Evolutionary conservation across 2,329 filamentous ascomycete genomes (phyloP).

Genomic region (Ophiocordyceps camponoti-saundersi): DNA sequence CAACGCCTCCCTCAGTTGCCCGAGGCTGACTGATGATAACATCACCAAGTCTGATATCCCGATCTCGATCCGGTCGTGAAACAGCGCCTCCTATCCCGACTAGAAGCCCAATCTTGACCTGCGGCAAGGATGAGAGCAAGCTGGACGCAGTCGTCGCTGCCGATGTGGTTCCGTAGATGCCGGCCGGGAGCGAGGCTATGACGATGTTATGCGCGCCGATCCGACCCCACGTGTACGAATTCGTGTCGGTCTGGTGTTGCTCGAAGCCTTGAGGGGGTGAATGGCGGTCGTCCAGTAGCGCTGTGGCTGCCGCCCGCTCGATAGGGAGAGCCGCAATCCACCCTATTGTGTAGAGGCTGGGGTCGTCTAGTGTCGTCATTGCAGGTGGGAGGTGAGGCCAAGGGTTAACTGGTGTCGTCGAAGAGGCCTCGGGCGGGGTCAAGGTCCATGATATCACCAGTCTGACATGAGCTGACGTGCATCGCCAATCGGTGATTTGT

Average conservation of each 20-base stretch:
- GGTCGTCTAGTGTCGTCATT: not conserved
- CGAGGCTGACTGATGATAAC: conserved; percentile 5
- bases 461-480: not conserved
- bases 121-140: conserved; percentile 12
- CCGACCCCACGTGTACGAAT: conserved; percentile 3
- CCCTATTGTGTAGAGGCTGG: conserved; percentile 17
- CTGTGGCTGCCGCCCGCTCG: conserved; percentile 18
- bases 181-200: conserved; percentile 3
- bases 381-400: not conserved
- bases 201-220: conserved; percentile 6
- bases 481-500: not conserved
- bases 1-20: conserved; percentile 2
- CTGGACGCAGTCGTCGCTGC: conserved; percentile 8
- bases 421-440: not conserved
- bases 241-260: conserved; percentile 1
- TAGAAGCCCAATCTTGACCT: conserved; percentile 8
- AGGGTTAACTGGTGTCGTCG: not conserved
- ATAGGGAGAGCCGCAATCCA: conserved; percentile 23
- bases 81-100: conserved; percentile 11
- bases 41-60: conserved; percentile 15
- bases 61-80: conserved; percentile 8
- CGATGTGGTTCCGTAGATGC: conserved; percentile 2
- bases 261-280: not conserved
- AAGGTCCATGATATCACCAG: not conserved
- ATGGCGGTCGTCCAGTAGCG: conserved; percentile 18